A percentile compares a stretch with the other conserved stretches of the same genome.
Conservation (phyloP, 2,329 filamentous ascomycete species). For the Pezicula neosporulosa region DNA sequence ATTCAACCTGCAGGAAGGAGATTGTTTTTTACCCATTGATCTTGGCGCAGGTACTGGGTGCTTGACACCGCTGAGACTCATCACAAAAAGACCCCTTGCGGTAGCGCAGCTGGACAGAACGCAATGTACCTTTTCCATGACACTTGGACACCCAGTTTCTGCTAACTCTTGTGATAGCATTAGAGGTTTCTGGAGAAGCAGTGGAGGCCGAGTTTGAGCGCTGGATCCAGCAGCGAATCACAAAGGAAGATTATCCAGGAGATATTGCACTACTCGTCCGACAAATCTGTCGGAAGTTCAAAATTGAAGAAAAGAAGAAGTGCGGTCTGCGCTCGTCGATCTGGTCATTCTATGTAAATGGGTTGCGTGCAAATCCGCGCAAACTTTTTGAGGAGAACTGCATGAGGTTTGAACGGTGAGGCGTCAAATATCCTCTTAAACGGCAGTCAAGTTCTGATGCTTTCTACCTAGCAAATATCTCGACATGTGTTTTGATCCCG, state of each 20-base stretch:
- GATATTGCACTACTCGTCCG: constrained; percentile 2
- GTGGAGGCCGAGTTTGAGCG: constrained; percentile 10
- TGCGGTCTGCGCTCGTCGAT: constrained; percentile 1
- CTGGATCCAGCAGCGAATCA: background rate
- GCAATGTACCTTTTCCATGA: background rate
- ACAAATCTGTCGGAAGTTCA: constrained; percentile 6
- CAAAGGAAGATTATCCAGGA: background rate
- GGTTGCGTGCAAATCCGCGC: background rate
- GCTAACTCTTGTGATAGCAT: constrained; percentile 1
- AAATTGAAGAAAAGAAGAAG: constrained; percentile 11
- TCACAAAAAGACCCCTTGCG: constrained; percentile 6
- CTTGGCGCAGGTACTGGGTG: constrained; percentile 12
- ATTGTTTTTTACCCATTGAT: constrained; percentile 7
- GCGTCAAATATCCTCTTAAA: background rate
- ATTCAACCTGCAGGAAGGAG: constrained; percentile 2
- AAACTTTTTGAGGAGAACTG: background rate
- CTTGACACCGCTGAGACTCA: constrained; percentile 6
- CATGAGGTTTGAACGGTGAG: constrained; percentile 5
- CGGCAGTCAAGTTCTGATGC: background rate
- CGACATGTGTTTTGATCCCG: constrained; percentile 7
- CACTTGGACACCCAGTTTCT: background rate
- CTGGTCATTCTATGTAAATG: background rate
- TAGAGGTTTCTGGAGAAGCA: constrained; percentile 9
- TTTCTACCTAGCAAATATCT: constrained; percentile 1
- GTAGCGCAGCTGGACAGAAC: constrained; percentile 7